A percentile compares a stretch with the other conserved stretches of the same genome.
Conservation (phyloP, 192 early-diverging fungal genomes). For the Tieghemiomyces parasiticus region DNA sequence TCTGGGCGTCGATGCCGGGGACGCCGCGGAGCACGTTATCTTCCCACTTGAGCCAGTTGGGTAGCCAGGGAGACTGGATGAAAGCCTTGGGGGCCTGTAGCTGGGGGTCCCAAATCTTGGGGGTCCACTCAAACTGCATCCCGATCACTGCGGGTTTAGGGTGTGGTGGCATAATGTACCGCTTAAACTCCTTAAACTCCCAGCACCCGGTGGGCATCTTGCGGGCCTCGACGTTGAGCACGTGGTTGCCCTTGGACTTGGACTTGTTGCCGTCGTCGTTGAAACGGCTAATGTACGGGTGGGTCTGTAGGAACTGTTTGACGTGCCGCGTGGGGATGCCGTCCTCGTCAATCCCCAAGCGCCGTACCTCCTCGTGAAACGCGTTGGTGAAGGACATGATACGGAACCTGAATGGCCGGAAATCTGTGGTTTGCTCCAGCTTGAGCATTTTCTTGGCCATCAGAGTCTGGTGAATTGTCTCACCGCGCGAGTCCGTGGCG, state of each 20-base stretch:
- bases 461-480: constrained; percentile 45
- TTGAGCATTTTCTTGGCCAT: constrained; percentile 66
- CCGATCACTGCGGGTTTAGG: constrained; percentile 49
- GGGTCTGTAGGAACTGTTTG: constrained; percentile 57
- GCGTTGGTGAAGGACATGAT: constrained; percentile 69
- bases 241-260: constrained; percentile 64
- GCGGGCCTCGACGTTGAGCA: constrained; percentile 71
- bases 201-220: constrained; percentile 46
- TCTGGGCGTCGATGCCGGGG: constrained; percentile 35
- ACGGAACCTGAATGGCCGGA: constrained; percentile 71
- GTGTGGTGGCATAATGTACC: constrained; percentile 46
- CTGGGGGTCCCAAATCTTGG: constrained; percentile 63
- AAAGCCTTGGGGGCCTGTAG: constrained; percentile 52
- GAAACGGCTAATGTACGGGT: constrained; percentile 61
- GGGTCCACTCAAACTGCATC: constrained; percentile 44
- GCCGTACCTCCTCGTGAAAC: constrained; percentile 46
- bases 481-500: constrained; percentile 12
- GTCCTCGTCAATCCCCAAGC: constrained; percentile 44
- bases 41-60: constrained; percentile 58
- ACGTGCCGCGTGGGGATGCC: constrained; percentile 45
- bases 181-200: constrained; percentile 57
- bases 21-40: constrained; percentile 50
- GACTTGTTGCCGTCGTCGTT: constrained; percentile 69
- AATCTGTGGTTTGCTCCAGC: constrained; percentile 51
- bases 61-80: constrained; percentile 54